Base-by-base conservation (phyloP, 306 rosid genomes). In the Styphnolobium japonicum region DNA sequence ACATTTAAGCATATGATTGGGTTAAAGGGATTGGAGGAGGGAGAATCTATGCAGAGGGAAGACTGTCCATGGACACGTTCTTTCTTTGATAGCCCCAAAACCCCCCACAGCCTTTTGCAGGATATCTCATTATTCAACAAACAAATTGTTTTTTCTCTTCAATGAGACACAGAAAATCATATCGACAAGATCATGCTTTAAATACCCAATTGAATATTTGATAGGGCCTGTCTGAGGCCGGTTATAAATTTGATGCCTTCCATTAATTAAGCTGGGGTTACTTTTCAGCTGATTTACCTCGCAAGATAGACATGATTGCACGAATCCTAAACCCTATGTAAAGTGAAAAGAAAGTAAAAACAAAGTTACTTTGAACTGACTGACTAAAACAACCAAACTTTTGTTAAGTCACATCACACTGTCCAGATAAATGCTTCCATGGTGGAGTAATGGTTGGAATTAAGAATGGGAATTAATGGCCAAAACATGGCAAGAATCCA, bases 41-140 rank as follows among this genome's bases (percentile, higher is more conserved):
- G 56, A 85, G 91, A 91, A 91, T 91, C 96, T 89, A 36, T 37
- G 76, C 87, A 87, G 93, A 84, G 84, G 73, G 57, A 16, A 15
- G 0, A 45, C 90, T 86, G 86, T 82, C 71, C 85, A 84, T 18
- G 7, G 62, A 48, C 96, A 89, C 93, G 91, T 89, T 91, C 90
- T 82, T 69, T 83, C 76, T 75, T 71, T 79, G 82, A 81, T 76
- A n/a, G 82, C 78, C 81, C 83, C 48, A 56, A 64, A 81, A 81
- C 81, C 9, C 21, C 25, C 84, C 71, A n/a, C 89, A 81, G 86
- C 81, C 85, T 85, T 85, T 82, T 81, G 76, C 88, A 86, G 84
- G 14, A 63, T 53, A 52, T 22, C 55, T 81, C 57, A 48, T 73
- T 73, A 73, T 80, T 73, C 83, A 77, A 71, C 75, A 60, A 76